Conservation (phyloP, 2,329 filamentous ascomycete genomes). For the Diaporthe sp. region DNA sequence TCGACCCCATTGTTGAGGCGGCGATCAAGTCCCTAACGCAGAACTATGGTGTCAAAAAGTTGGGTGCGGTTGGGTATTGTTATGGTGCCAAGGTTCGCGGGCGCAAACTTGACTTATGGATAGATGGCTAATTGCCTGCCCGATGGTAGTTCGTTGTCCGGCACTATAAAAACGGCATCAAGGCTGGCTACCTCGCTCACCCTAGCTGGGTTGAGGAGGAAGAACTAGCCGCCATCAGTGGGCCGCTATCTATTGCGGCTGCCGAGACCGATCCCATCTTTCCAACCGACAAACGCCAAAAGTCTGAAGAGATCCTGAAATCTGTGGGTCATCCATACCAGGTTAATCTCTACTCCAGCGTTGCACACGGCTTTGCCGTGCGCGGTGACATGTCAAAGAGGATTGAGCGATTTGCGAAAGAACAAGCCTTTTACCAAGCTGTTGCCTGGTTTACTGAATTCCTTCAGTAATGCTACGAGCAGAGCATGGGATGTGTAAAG, state of each 20-base stretch:
- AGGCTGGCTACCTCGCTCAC: conserved; percentile 80
- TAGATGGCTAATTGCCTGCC: not conserved
- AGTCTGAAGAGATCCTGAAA: conserved; percentile 71
- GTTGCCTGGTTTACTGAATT: conserved; percentile 79
- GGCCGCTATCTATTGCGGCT: conserved; percentile 74
- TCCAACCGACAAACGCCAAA: conserved; percentile 70
- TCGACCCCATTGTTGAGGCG: conserved; percentile 59
- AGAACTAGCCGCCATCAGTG: conserved; percentile 73
- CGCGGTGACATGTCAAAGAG: conserved; percentile 70
- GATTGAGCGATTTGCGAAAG: conserved; percentile 76
- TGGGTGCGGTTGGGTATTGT: conserved; percentile 78
- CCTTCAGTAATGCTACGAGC: conserved; percentile 56
- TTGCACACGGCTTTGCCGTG: conserved; percentile 80
- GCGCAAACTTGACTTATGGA: not conserved
- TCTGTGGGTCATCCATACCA: conserved; percentile 73
- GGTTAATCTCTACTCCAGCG: conserved; percentile 78
- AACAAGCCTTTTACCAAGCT: conserved; percentile 83
- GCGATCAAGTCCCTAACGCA: conserved; percentile 69
- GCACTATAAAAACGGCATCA: conserved; percentile 71
- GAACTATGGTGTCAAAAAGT: conserved; percentile 64
- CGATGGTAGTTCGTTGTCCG: conserved; percentile 71
- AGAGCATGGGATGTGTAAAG: too few relatives aligned
- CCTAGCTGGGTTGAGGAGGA: conserved; percentile 78
- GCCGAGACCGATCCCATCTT: conserved; percentile 74
- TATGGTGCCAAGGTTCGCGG: conserved; percentile 74